A percentile compares a stretch with the other conserved stretches of the same genome.
phyloP scores from a whole-genome alignment of 306 rosid species.

The Argentina anserina region DNA sequence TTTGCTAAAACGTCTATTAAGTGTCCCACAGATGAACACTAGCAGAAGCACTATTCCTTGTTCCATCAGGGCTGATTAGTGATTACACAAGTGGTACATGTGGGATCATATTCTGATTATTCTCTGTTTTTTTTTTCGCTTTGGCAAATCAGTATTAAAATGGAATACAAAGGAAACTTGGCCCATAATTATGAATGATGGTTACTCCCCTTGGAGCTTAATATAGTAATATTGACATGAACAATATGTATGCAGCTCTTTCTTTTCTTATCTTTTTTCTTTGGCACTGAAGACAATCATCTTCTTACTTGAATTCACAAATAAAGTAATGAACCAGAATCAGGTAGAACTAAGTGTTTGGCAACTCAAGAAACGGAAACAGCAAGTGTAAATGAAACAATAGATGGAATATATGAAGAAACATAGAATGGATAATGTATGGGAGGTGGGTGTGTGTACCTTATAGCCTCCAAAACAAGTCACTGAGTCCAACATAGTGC shows the following conservation, averaged over 20 bases:
- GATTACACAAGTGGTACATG: too few species aligned
- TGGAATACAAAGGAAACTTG: background rate
- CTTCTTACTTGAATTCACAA: background rate
- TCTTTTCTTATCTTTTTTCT: background rate
- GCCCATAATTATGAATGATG: background rate
- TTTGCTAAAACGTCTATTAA: background rate
- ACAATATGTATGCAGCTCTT: background rate
- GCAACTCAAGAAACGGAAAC: background rate
- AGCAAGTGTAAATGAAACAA: background rate
- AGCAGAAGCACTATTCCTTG: background rate
- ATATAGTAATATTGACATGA: background rate
- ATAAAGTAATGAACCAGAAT: background rate
- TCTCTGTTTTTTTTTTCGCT: too few species aligned
- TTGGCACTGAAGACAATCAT: background rate
- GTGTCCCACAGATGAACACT: background rate
- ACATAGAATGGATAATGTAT: background rate
- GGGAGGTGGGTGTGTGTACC: constrained; percentile 46
- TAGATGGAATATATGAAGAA: background rate
- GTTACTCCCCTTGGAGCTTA: background rate
- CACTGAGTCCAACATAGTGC: constrained; percentile 64
- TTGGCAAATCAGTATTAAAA: too few species aligned
- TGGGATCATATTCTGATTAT: too few species aligned
- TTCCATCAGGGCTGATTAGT: too few species aligned
- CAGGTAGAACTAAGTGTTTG: too few species aligned
- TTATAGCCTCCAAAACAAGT: constrained; percentile 58